phyloP scores from a whole-genome alignment of 2,329 filamentous ascomycete species.

The Neurospora crassa region DNA sequence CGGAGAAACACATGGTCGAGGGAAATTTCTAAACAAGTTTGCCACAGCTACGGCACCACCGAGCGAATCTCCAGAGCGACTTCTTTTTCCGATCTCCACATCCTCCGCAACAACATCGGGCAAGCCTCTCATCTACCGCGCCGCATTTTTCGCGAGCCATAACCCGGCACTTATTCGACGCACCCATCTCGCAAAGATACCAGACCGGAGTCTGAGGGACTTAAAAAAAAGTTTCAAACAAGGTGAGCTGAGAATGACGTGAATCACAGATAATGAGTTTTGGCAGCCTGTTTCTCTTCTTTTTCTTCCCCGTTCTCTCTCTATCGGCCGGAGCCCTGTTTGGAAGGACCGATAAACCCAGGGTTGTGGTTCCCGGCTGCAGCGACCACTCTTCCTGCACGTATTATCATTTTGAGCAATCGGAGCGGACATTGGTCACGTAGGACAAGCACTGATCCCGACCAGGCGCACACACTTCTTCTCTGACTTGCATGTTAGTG shows the following conservation, averaged over 20 bases:
- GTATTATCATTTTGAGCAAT: conserved; percentile 11
- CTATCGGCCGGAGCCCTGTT: neutral
- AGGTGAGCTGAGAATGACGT: neutral
- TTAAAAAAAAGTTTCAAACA: neutral
- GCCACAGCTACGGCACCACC: neutral
- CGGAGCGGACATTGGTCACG: conserved; percentile 10
- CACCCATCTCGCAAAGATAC: neutral
- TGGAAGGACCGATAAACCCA: conserved; percentile 4
- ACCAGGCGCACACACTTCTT: conserved; percentile 9
- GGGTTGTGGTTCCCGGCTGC: conserved; percentile 8
- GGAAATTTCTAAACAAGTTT: neutral
- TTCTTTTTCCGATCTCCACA: neutral
- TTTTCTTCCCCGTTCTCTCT: neutral
- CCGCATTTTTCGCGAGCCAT: neutral
- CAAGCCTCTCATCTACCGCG: neutral
- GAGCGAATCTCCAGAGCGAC: neutral
- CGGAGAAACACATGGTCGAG: neutral
- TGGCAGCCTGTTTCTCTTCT: neutral
- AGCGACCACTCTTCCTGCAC: conserved; percentile 8
- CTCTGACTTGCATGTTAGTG: conserved; percentile 12
- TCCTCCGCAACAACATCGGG: neutral
- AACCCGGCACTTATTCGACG: neutral
- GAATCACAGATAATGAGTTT: neutral
- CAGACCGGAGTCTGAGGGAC: conserved; percentile 1
- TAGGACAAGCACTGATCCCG: conserved; percentile 15